These are phyloP conservation scores for Ajuga reptans DNA, from an alignment of 305 asterid genomes.

Conservation along the genomic window DNA sequence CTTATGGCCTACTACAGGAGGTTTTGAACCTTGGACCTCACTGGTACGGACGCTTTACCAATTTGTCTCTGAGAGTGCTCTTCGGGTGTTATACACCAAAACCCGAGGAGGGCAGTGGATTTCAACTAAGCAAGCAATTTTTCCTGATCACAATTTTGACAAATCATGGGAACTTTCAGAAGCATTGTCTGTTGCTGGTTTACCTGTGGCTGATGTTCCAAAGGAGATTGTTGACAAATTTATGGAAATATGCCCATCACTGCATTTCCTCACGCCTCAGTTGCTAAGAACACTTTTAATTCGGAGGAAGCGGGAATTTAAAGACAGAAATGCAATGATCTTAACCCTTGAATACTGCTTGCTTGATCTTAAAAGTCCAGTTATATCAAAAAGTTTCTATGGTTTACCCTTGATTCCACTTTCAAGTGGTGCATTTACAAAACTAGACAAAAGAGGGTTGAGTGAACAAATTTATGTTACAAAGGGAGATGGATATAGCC, in stretches of 20 bases:
- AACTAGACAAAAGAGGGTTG: constrained; percentile 63
- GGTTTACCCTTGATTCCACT: constrained; percentile 90
- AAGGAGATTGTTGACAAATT: constrained; percentile 63
- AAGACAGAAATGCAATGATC: constrained; percentile 64
- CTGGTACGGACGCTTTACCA: constrained; percentile 69
- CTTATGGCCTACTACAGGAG: constrained; percentile 69
- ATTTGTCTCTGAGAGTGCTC: constrained; percentile 61
- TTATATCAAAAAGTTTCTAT: constrained; percentile 49
- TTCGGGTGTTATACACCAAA: constrained; percentile 67
- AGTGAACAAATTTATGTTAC: constrained; percentile 72
- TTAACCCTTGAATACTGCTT: constrained; percentile 91
- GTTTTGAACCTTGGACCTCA: constrained; percentile 83
- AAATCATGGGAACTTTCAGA: constrained; percentile 63
- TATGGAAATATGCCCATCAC: constrained; percentile 61
- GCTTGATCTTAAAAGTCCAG: constrained; percentile 63
- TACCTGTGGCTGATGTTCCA: constrained; percentile 64
- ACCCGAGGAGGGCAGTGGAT: constrained; percentile 95
- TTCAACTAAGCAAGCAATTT: constrained; percentile 84
- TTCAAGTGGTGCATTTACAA: constrained; percentile 67
- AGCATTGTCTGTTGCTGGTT: constrained; percentile 81
- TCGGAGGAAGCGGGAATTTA: constrained; percentile 67
- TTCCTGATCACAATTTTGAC: constrained; percentile 80
- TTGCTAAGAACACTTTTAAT: constrained; percentile 69
- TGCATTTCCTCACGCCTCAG: constrained; percentile 88
- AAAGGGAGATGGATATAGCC: constrained; percentile 73